phyloP scores from a whole-genome alignment of 805 yeast genomes.

The Zygotorulaspora danielsina region DNA sequence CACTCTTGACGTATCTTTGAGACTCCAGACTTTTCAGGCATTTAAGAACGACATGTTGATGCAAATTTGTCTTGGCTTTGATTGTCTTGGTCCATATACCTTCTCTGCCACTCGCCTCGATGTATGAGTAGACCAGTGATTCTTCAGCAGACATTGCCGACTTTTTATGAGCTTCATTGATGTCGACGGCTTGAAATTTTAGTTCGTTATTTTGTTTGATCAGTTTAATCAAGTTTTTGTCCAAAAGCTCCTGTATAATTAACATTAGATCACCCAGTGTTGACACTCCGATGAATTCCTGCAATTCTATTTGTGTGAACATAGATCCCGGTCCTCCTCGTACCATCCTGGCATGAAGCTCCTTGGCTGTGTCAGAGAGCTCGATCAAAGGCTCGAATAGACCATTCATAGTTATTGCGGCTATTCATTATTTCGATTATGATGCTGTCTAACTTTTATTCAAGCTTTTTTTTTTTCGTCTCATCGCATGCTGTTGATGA shows the following conservation, averaged over 20 bases:
- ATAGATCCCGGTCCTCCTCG: constrained; percentile 43
- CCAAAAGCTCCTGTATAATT: constrained; percentile 49
- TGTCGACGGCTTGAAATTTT: constrained; percentile 69
- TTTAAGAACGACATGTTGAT: constrained; percentile 83
- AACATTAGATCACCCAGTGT: constrained; percentile 44
- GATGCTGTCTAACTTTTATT: no score
- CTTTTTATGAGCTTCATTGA: constrained; percentile 71
- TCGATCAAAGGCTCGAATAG: constrained; percentile 14
- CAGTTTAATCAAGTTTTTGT: constrained; percentile 61
- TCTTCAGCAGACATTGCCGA: constrained; percentile 81
- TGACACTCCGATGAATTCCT: constrained; percentile 42
- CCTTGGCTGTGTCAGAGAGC: constrained; percentile 45
- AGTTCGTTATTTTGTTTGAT: constrained; percentile 63
- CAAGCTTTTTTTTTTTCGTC: constrained; percentile 1
- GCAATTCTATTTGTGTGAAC: constrained; percentile 68
- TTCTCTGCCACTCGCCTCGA: constrained; percentile 89
- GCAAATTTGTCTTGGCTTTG: constrained; percentile 81
- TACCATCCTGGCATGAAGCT: constrained; percentile 63
- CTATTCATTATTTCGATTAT: no score
- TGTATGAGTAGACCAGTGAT: constrained; percentile 83
- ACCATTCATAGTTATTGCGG: constrained; percentile 5
- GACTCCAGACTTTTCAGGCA: constrained; percentile 76
- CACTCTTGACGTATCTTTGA: constrained; percentile 79
- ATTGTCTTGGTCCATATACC: constrained; percentile 95
- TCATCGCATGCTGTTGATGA: constrained; percentile 10